Evolutionary conservation across 2,329 filamentous ascomycete genomes (phyloP), one percentile per base, ranked within the genome.

Genomic region (Graphilbum sp.): DNA sequence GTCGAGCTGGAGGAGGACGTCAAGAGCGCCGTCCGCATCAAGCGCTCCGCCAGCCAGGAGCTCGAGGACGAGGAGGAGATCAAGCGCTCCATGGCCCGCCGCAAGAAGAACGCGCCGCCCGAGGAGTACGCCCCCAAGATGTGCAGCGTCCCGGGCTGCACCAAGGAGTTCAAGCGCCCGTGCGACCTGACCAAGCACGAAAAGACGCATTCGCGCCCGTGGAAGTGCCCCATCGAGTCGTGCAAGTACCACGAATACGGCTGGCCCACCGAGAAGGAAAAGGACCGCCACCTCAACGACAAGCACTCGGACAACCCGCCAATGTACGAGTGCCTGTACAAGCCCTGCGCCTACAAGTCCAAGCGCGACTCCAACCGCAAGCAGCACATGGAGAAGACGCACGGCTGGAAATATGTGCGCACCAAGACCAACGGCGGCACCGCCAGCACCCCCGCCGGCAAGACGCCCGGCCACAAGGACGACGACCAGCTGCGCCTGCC

Each of bases 121-220:
- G 83, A 88, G 58, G 80, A 92, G 57, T 75, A 88, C 36, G 76
- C 83, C 35, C 80, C 74, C 40, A 78, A 88, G 60, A 75, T 74
- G 50, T 93, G 85, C 66, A 69, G 70, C 45, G 73, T 86, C 53
- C 64, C 66, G 5, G 72, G 73, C 31, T 96, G 88, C 62, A 76
- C 74, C 57, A 95, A 94, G 62, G 75, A 88, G 58, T 96, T 96
- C 65, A 92, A 90, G 61, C 79, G 90, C 44, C 85, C 85, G n/a
- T 96, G 90, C 59, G 90, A 98, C 56, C 66, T 96, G 42, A 95
- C 86, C 47, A 96, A 96, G 67, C 90, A 98, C 60, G 82, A 93
- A 63, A 98, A 96, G 67, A 96, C 88, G 0, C 90, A 98, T 58
- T 86, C 84, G 40, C 82, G 90, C 27, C 90, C 88, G 10, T 95